Evolutionary conservation across 176 grass and related monocot genomes (phyloP).

Genomic region (Olyra latifolia): DNA sequence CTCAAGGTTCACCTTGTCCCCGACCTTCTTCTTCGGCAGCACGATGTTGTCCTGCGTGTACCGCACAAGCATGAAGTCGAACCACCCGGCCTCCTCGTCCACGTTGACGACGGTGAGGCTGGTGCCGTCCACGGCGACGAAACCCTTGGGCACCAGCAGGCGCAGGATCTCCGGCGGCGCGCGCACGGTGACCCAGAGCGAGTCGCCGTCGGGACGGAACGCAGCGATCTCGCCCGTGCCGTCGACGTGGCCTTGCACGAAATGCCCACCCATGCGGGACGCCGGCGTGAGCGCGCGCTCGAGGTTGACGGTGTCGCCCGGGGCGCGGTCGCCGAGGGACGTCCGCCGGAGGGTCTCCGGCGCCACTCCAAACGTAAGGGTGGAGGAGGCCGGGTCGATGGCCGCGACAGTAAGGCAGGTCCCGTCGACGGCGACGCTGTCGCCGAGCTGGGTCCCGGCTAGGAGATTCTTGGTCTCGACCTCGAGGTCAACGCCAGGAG

Average conservation of each 20-base stretch:
- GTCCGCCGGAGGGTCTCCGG: constrained; percentile 85
- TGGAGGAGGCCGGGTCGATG: constrained; percentile 47
- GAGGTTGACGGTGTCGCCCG: constrained; percentile 68
- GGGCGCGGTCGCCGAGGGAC: constrained; percentile 48
- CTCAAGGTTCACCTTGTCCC: constrained; percentile 92
- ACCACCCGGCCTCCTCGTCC: constrained; percentile 64
- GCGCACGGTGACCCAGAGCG: constrained; percentile 82
- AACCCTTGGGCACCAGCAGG: constrained; percentile 89
- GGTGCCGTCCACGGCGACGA: constrained; percentile 83
- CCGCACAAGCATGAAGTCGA: constrained; percentile 94
- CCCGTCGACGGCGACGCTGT: constrained; percentile 81
- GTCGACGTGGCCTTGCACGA: constrained; percentile 93
- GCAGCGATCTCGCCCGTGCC: constrained; percentile 75
- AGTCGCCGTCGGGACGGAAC: constrained; percentile 76
- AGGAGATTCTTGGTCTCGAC: constrained; percentile 63
- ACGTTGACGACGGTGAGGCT: constrained; percentile 83
- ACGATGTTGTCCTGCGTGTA: constrained; percentile 95
- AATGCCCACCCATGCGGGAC: constrained; percentile 84
- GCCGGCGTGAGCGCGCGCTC: constrained; percentile 73
- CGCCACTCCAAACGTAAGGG: constrained; percentile 75
- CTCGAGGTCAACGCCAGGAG: constrained; percentile 54
- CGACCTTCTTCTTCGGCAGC: constrained; percentile 77
- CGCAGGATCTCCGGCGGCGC: constrained; percentile 62
- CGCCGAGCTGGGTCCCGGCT: constrained; percentile 66
- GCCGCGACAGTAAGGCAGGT: constrained; percentile 86